A percentile compares a stretch with the other conserved stretches of the same genome.
phyloP scores from a whole-genome alignment of 768 basidiomycete genomes.

The Suillus placidus region DNA sequence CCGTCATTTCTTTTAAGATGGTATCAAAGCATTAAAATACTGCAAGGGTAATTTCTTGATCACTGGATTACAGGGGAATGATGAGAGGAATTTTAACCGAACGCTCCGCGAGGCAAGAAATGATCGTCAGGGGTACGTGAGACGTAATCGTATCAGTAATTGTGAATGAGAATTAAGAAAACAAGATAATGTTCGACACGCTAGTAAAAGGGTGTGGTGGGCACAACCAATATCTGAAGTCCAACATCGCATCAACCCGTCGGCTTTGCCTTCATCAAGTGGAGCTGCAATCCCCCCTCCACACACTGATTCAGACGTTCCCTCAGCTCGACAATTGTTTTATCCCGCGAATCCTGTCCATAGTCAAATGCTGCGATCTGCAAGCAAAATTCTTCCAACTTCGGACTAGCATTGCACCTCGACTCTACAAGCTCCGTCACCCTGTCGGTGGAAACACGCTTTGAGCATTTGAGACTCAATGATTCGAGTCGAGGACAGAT shows the following conservation, averaged over 20 bases:
- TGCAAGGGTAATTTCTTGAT: neutral
- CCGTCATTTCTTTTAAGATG: neutral
- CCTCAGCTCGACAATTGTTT: slow-evolving; percentile 25
- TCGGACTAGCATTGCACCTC: slow-evolving; percentile 17
- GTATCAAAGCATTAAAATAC: too few species aligned
- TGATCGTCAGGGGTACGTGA: neutral
- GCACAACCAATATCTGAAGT: neutral
- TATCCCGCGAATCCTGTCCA: slow-evolving; percentile 31
- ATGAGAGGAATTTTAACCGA: too few species aligned
- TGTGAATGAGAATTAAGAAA: neutral
- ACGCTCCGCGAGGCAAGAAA: neutral
- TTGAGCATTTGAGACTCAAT: slow-evolving; percentile 29
- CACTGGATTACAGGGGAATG: neutral
- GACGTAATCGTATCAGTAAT: too few species aligned
- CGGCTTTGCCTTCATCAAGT: slow-evolving; percentile 25
- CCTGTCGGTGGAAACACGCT: slow-evolving; percentile 25
- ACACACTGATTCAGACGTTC: slow-evolving; percentile 20
- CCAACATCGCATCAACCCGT: slow-evolving; percentile 14
- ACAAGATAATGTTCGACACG: neutral
- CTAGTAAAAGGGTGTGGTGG: neutral
- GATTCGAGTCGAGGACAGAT: slow-evolving; percentile 29
- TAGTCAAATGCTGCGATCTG: slow-evolving; percentile 34
- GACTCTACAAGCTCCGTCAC: slow-evolving; percentile 29
- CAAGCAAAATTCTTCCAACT: slow-evolving; percentile 23
- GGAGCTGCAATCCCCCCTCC: slow-evolving; percentile 26